A percentile compares a stretch with the other conserved stretches of the same genome.
phyloP scores from a whole-genome alignment of 805 yeast species.

The Pichia paraexigua region DNA sequence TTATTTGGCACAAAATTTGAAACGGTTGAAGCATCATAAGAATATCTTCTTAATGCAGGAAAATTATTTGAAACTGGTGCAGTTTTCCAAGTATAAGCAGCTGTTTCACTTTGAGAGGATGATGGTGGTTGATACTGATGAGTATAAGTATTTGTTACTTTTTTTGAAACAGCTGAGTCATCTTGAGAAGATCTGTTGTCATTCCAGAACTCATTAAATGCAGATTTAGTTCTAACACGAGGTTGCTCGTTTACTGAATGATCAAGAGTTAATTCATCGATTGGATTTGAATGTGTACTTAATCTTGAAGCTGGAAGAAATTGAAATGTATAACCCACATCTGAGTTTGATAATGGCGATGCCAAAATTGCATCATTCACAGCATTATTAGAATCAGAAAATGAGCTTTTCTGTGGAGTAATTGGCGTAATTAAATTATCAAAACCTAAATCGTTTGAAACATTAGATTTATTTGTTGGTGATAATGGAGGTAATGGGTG shows the following conservation, averaged over 20 bases:
- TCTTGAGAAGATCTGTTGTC: neutral
- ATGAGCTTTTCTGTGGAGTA: neutral
- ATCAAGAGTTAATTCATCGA: neutral
- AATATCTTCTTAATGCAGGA: slow-evolving; percentile 19
- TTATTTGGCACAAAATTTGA: slow-evolving; percentile 10
- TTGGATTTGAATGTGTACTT: neutral
- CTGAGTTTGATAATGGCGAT: neutral
- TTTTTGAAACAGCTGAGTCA: neutral
- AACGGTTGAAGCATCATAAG: slow-evolving; percentile 18
- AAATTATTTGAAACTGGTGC: slow-evolving; percentile 17
- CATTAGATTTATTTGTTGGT: neutral
- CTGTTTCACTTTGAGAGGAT: slow-evolving; percentile 4
- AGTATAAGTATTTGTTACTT: neutral
- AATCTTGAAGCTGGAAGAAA: neutral
- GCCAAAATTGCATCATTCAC: neutral
- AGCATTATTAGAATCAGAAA: neutral
- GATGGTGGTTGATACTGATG: neutral
- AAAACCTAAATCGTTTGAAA: neutral
- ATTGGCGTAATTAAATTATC: neutral
- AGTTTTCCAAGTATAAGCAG: slow-evolving; percentile 15
- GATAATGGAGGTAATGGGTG: neutral
- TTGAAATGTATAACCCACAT: neutral
- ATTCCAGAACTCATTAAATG: slow-evolving; percentile 1
- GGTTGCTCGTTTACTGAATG: neutral
- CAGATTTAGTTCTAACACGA: neutral